Evolutionary conservation across 257 asterid species (phyloP).

Genomic region (Phtheirospermum japonicum): DNA sequence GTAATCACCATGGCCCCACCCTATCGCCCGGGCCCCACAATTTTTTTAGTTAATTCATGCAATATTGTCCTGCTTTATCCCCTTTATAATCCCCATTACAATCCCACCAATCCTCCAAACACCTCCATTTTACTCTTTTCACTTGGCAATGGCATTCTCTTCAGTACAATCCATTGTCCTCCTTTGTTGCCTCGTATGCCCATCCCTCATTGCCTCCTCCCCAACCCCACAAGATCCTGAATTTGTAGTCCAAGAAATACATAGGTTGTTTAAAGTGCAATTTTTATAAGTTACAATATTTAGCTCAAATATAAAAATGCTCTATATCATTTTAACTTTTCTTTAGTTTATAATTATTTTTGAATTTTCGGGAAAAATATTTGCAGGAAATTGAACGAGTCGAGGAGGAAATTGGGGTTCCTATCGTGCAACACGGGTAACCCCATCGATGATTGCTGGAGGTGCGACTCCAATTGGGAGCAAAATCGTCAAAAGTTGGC

Average conservation of each 20-base stretch:
- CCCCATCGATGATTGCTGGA: constrained; percentile 95
- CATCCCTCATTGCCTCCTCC: constrained; percentile 43
- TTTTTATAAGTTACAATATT: too few species aligned
- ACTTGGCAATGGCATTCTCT: constrained; percentile 36
- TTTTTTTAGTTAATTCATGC: neutral
- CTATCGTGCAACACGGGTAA: constrained; percentile 81
- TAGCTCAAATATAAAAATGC: too few species aligned
- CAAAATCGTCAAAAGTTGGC: constrained; percentile 63
- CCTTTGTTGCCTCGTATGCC: constrained; percentile 21
- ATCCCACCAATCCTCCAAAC: constrained; percentile 23
- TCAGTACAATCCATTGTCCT: constrained; percentile 27
- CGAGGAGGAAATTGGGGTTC: constrained; percentile 63
- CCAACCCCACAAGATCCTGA: constrained; percentile 43
- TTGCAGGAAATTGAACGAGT: constrained; percentile 62
- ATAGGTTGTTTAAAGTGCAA: constrained; percentile 22
- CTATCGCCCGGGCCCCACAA: neutral
- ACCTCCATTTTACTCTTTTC: neutral
- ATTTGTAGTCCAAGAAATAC: constrained; percentile 45
- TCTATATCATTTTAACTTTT: too few species aligned
- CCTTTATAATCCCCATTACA: constrained; percentile 35
- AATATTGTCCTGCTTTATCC: neutral
- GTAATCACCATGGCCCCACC: neutral
- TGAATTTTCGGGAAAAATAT: neutral
- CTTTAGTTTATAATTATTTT: too few species aligned
- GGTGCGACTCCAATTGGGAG: constrained; percentile 86